Percentiles rank a stretch among this genome's conserved stretches.
Conservation (phyloP, 2,329 filamentous ascomycete species). For the Emergomyces africanus region DNA sequence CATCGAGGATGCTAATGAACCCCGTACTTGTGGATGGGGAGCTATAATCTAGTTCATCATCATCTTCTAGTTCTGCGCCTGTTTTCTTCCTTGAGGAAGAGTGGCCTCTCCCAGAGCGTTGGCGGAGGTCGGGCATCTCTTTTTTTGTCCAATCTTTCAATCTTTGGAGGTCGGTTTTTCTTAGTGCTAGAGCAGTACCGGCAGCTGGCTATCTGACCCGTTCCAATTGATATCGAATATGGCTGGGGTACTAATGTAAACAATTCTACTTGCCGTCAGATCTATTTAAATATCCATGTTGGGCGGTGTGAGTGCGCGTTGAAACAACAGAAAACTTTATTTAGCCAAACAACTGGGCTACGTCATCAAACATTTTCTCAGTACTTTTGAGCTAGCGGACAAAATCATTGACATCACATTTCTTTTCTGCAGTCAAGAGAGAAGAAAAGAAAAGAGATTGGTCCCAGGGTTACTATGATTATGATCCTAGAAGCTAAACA, state of each 20-base stretch:
- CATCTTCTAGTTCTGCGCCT: background rate
- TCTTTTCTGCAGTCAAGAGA: too few relatives aligned
- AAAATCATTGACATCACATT: too few relatives aligned
- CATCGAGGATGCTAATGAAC: conserved; percentile 8
- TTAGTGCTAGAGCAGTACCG: background rate
- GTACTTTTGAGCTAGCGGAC: too few relatives aligned
- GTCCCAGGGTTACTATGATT: too few relatives aligned
- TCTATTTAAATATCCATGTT: background rate
- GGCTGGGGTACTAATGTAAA: too few relatives aligned
- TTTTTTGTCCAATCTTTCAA: background rate
- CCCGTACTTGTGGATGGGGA: conserved; percentile 2
- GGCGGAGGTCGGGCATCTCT: background rate
- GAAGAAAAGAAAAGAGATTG: too few relatives aligned
- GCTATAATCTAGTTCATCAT: background rate
- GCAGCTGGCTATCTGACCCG: background rate
- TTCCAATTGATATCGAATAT: background rate
- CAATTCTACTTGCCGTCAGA: too few relatives aligned
- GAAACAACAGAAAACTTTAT: too few relatives aligned
- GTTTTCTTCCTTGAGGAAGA: background rate
- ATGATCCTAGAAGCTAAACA: too few relatives aligned
- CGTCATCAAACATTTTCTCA: too few relatives aligned
- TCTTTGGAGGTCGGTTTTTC: background rate
- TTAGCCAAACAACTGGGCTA: too few relatives aligned
- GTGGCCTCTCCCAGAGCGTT: background rate
- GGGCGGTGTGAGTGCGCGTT: too few relatives aligned